Conservation (phyloP, 768 basidiomycete genomes). For the Macrolepiota fuliginosa region DNA sequence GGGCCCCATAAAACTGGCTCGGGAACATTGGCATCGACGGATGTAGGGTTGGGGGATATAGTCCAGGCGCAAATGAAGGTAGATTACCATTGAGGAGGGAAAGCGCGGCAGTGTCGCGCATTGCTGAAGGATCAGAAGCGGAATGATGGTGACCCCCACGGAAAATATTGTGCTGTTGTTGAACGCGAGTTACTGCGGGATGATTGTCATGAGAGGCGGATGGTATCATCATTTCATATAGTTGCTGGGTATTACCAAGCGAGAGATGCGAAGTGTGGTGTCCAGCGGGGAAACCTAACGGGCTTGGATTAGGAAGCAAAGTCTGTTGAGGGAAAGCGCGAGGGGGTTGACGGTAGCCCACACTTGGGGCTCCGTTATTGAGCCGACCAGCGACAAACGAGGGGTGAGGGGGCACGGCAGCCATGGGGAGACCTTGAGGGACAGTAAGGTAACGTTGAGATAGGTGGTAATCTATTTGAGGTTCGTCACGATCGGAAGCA, state of each 20-base stretch:
- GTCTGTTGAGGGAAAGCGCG: slow-evolving; percentile 58
- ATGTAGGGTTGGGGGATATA: slow-evolving; percentile 53
- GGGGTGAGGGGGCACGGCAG: slow-evolving; percentile 31
- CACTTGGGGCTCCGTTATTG: slow-evolving; percentile 40
- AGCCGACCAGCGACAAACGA: slow-evolving; percentile 53
- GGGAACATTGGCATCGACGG: slow-evolving; percentile 61
- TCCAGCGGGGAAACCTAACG: slow-evolving; percentile 48
- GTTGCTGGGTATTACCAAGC: slow-evolving; percentile 69
- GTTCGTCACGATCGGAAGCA: slow-evolving; percentile 40
- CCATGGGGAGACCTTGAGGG: slow-evolving; percentile 19
- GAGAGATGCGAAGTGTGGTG: slow-evolving; percentile 68
- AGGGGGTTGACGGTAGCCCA: slow-evolving; percentile 61
- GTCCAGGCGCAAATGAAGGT: slow-evolving; percentile 53
- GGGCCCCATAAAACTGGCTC: slow-evolving; percentile 65
- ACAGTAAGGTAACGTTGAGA: slow-evolving; percentile 36
- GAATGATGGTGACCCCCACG: slow-evolving; percentile 79
- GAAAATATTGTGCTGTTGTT: slow-evolving; percentile 76
- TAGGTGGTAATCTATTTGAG: slow-evolving; percentile 52
- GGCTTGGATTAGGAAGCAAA: slow-evolving; percentile 49
- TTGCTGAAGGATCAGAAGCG: slow-evolving; percentile 74
- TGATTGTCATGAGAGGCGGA: slow-evolving; percentile 52
- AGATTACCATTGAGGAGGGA: slow-evolving; percentile 58
- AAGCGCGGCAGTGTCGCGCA: slow-evolving; percentile 69
- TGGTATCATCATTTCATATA: slow-evolving; percentile 79
- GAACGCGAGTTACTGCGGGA: slow-evolving; percentile 70